A percentile compares a stretch with the other conserved stretches of the same genome.
phyloP scores from a whole-genome alignment of 306 rosid genomes.

The Quercus rubra region DNA sequence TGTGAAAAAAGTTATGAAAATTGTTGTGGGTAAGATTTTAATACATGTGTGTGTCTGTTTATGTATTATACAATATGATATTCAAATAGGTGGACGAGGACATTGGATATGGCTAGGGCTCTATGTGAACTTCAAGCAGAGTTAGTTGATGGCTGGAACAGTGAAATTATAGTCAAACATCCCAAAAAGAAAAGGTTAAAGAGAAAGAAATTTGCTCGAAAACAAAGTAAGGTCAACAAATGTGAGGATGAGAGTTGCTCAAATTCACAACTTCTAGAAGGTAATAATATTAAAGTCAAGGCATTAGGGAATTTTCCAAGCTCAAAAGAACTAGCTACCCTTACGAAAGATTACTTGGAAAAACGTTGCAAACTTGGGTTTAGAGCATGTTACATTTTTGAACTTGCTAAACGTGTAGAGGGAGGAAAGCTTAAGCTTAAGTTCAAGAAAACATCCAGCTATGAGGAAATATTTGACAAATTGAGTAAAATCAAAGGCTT shows the following conservation, averaged over 20 bases:
- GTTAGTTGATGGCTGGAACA: background rate
- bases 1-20: too few species aligned
- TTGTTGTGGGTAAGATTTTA: too few species aligned
- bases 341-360: background rate
- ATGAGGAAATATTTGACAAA: background rate
- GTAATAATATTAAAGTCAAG: too few species aligned
- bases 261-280: background rate
- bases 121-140: conserved; percentile 15
- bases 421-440: background rate
- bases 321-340: conserved; percentile 10
- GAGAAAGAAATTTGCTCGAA: too few species aligned
- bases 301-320: conserved; percentile 27
- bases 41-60: too few species aligned
- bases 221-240: too few species aligned
- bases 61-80: too few species aligned
- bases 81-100: conserved; percentile 19
- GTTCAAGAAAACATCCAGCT: background rate
- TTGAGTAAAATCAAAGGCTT: conserved; percentile 23
- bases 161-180: too few species aligned
- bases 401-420: conserved; percentile 7
- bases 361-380: conserved; percentile 14
- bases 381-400: conserved; percentile 7
- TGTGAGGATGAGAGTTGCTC: background rate
- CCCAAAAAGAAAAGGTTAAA: background rate
- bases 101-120: conserved; percentile 20